A percentile compares a stretch with the other conserved stretches of the same genome.
These are phyloP conservation scores for Guyanaporus albipodus DNA, from an alignment of 768 basidiomycete genomes.

Conservation along the genomic window DNA sequence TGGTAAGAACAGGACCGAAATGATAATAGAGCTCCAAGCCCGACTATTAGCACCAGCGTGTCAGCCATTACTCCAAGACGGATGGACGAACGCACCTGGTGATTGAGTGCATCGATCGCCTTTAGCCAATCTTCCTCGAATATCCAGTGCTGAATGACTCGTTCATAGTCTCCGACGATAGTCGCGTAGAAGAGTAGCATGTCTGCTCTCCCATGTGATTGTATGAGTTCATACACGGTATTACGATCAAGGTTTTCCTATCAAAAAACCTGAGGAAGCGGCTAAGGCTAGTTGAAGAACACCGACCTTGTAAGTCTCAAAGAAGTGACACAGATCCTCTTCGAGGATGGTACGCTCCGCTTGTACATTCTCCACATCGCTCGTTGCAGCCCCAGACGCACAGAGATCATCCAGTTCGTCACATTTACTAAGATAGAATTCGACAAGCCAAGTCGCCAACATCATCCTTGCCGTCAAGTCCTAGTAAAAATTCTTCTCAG, in stretches of 20 bases:
- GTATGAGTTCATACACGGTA: conserved; percentile 90
- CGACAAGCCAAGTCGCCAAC: conserved; percentile 97
- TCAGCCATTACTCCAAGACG: neutral
- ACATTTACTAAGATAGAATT: conserved; percentile 95
- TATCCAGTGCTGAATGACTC: conserved; percentile 90
- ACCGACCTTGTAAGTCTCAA: conserved; percentile 87
- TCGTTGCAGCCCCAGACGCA: conserved; percentile 76
- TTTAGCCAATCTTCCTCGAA: conserved; percentile 89
- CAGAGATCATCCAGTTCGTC: conserved; percentile 94
- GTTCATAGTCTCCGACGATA: conserved; percentile 72
- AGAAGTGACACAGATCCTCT: conserved; percentile 90
- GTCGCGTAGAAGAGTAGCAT: conserved; percentile 89
- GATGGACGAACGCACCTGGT: conserved; percentile 55
- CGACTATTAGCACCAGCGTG: conserved; percentile 43
- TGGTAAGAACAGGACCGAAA: conserved; percentile 84
- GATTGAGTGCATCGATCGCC: conserved; percentile 85
- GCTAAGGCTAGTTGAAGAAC: neutral
- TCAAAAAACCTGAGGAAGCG: neutral
- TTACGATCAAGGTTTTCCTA: conserved; percentile 80
- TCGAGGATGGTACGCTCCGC: conserved; percentile 80
- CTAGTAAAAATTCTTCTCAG: conserved; percentile 37
- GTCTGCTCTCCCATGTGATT: conserved; percentile 89
- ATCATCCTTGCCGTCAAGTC: conserved; percentile 94
- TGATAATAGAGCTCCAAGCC: conserved; percentile 89
- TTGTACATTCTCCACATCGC: conserved; percentile 80